Percentiles rank a stretch among this genome's conserved stretches.
These are phyloP conservation scores for Flaveria sonorensis DNA, from an alignment of 129 eudicot genomes.

Conservation along the genomic window DNA sequence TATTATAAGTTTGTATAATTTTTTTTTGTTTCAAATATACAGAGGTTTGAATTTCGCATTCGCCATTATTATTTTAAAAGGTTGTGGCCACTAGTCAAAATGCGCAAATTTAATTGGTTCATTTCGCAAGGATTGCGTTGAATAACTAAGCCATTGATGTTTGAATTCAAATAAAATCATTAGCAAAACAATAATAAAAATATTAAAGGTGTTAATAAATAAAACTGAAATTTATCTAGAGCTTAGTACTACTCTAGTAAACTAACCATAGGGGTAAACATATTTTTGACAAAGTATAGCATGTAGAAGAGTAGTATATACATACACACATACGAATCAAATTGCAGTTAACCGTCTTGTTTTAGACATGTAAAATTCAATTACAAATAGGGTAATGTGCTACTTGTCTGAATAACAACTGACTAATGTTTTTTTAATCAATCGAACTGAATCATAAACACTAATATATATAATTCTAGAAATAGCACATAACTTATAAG, in stretches of 20 bases:
- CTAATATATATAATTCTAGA: neutral
- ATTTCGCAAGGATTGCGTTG: conserved; percentile 3
- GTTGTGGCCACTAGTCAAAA: conserved; percentile 18
- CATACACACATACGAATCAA: too few species aligned
- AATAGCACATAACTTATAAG: conserved; percentile 7
- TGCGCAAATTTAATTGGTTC: neutral
- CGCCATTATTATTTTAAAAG: conserved; percentile 2
- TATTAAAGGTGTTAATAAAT: neutral
- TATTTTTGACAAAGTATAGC: too few species aligned
- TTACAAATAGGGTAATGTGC: too few species aligned
- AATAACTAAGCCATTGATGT: neutral
- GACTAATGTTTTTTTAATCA: neutral
- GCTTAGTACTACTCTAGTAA: too few species aligned
- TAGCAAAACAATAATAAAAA: neutral
- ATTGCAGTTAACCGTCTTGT: too few species aligned
- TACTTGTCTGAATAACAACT: too few species aligned
- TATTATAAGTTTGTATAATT: neutral
- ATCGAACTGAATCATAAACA: neutral
- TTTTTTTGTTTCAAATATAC: neutral
- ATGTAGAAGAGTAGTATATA: too few species aligned
- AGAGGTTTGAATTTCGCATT: conserved; percentile 1
- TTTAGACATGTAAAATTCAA: too few species aligned
- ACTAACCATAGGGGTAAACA: neutral
- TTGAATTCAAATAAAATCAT: neutral
- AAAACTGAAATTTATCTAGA: too few species aligned